These are phyloP conservation scores for Penstemon davidsonii DNA, from an alignment of 257 asterid genomes.

Conservation along the genomic window DNA sequence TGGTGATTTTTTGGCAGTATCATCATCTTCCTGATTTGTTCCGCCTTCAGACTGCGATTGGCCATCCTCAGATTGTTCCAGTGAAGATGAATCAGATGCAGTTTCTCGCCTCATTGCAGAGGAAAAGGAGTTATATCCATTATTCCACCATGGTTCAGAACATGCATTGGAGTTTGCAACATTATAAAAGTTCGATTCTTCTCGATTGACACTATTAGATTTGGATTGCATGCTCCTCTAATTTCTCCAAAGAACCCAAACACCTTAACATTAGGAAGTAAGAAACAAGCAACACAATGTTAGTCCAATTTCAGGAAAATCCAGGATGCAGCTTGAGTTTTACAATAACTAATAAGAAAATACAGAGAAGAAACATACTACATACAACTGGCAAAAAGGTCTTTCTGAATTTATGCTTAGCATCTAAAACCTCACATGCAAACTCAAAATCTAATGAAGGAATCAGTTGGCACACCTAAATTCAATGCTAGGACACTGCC, in stretches of 20 bases:
- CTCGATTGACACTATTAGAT: constrained; percentile 45
- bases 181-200: constrained; percentile 39
- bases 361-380: not conserved
- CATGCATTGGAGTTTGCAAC: constrained; percentile 37
- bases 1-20: constrained; percentile 48
- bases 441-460: constrained; percentile 6
- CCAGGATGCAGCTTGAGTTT: not conserved
- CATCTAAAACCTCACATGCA: constrained; percentile 5
- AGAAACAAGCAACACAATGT: constrained; percentile 20
- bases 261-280: constrained; percentile 28
- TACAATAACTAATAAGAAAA: not conserved
- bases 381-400: too few relatives aligned
- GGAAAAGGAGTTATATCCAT: constrained; percentile 42
- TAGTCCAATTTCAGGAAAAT: constrained; percentile 4
- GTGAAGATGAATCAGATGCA: constrained; percentile 72
- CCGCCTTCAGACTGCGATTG: constrained; percentile 71
- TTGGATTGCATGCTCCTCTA: constrained; percentile 61
- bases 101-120: constrained; percentile 49
- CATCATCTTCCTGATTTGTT: constrained; percentile 60
- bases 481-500: not conserved
- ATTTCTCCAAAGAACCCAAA: constrained; percentile 23
- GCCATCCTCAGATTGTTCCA: constrained; percentile 65
- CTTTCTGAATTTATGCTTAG: not conserved
- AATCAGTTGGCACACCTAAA: constrained; percentile 6
- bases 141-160: constrained; percentile 61